A percentile compares a stretch with the other conserved stretches of the same genome.
These are phyloP conservation scores for Pleurotus salmoneostramineus DNA, from an alignment of 768 basidiomycete species.

Conservation along the genomic window DNA sequence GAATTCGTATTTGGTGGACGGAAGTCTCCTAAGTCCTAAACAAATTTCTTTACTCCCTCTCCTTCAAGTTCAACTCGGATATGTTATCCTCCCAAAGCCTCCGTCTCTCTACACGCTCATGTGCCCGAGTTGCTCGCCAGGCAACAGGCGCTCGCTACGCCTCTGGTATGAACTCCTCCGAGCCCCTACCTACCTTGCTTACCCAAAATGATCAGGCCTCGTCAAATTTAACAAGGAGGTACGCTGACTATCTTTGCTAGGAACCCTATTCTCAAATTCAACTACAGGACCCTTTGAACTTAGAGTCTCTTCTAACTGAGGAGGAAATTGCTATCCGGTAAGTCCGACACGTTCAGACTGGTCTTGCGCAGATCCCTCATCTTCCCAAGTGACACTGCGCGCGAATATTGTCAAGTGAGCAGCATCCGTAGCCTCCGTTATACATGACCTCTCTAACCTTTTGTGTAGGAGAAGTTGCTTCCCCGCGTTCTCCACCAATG, in stretches of 20 bases:
- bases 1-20: not conserved
- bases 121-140: not conserved
- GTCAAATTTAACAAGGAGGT: slow-evolving; percentile 13
- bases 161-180: not conserved
- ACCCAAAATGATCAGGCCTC: not conserved
- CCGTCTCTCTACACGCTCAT: not conserved
- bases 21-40: not conserved
- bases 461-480: slow-evolving; percentile 66
- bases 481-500: slow-evolving; percentile 90
- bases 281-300: slow-evolving; percentile 75
- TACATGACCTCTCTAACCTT: not conserved
- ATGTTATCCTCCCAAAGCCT: slow-evolving; percentile 1
- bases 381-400: slow-evolving; percentile 65
- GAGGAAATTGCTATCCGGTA: slow-evolving; percentile 90
- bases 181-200: not conserved
- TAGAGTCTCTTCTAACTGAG: slow-evolving; percentile 79
- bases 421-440: not conserved
- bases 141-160: not conserved
- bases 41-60: not conserved
- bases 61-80: not conserved
- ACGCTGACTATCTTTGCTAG: not conserved
- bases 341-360: slow-evolving; percentile 12
- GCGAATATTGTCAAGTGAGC: slow-evolving; percentile 73
- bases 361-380: not conserved
- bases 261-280: not conserved